These are phyloP conservation scores for Cercospora nicotianae DNA, from an alignment of 2,329 filamentous ascomycete genomes.

Conservation along the genomic window DNA sequence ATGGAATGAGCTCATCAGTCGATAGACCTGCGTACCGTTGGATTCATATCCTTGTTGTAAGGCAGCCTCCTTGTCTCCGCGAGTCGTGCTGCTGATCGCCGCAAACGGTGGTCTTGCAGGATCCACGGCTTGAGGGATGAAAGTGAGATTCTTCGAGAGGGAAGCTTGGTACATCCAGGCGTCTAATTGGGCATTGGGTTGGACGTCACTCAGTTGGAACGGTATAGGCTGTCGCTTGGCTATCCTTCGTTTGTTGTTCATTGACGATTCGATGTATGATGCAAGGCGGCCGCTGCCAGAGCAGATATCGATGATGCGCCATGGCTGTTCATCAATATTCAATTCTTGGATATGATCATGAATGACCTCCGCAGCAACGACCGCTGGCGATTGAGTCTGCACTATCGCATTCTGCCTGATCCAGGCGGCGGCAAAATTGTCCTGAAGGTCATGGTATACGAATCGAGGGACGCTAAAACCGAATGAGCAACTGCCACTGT, in stretches of 20 bases:
- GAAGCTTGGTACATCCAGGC: constrained; percentile 38
- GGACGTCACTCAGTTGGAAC: constrained; percentile 45
- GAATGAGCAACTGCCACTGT: background rate
- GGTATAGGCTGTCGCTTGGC: constrained; percentile 32
- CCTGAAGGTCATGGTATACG: constrained; percentile 64
- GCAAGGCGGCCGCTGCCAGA: constrained; percentile 66
- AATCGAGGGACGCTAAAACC: constrained; percentile 63
- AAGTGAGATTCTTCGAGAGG: constrained; percentile 54
- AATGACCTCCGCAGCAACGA: constrained; percentile 61
- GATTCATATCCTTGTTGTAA: constrained; percentile 13
- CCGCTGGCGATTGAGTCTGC: constrained; percentile 54
- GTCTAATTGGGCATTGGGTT: constrained; percentile 39
- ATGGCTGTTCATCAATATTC: constrained; percentile 53
- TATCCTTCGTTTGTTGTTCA: constrained; percentile 35
- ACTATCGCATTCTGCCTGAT: background rate
- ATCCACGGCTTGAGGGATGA: constrained; percentile 62
- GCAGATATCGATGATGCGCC: constrained; percentile 73
- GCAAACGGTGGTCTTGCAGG: constrained; percentile 58
- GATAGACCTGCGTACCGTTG: constrained; percentile 53
- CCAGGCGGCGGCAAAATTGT: constrained; percentile 50
- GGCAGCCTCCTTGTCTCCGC: constrained; percentile 28
- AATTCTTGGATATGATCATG: constrained; percentile 39
- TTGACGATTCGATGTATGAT: constrained; percentile 39
- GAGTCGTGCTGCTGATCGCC: constrained; percentile 47
- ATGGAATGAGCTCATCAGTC: constrained; percentile 73